Evolutionary conservation across 129 eudicot genomes (phyloP).

Genomic region (Gnaphalium uliginosum): DNA sequence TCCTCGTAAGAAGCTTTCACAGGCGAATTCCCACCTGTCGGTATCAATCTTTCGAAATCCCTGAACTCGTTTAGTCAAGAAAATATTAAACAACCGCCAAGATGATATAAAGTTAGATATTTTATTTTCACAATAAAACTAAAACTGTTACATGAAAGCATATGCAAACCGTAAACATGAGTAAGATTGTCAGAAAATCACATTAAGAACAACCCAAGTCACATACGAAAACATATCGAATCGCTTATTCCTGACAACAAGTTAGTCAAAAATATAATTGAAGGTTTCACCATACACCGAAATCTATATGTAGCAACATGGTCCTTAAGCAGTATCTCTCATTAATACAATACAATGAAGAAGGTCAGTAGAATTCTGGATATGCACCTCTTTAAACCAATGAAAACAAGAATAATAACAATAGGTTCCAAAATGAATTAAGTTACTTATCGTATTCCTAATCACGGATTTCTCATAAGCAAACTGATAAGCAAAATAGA

Average conservation of each 20-base stretch:
- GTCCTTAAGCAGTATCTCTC: constrained; percentile 28
- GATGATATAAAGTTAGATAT: not conserved
- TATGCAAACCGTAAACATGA: constrained; percentile 18
- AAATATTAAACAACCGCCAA: constrained; percentile 12
- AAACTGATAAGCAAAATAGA: not conserved
- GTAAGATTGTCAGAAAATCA: not conserved
- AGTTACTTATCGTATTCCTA: not conserved
- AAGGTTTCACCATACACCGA: constrained; percentile 23
- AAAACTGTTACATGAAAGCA: not conserved
- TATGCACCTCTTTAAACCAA: not conserved
- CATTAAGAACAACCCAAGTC: constrained; percentile 18
- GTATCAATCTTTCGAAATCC: constrained; percentile 87
- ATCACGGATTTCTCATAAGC: not conserved
- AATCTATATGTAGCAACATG: constrained; percentile 46
- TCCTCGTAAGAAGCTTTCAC: constrained; percentile 66
- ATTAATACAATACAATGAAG: not conserved
- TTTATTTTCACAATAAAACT: not conserved
- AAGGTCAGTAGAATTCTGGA: constrained; percentile 7
- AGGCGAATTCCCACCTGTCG: constrained; percentile 88
- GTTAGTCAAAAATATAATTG: not conserved
- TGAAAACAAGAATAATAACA: not conserved
- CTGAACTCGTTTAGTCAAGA: constrained; percentile 43
- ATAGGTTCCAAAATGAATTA: not conserved
- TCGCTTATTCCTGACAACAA: constrained; percentile 4
- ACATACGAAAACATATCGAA: constrained; percentile 8